Conservation (phyloP, 2,329 filamentous ascomycete genomes). For the Penicillium sp. region DNA sequence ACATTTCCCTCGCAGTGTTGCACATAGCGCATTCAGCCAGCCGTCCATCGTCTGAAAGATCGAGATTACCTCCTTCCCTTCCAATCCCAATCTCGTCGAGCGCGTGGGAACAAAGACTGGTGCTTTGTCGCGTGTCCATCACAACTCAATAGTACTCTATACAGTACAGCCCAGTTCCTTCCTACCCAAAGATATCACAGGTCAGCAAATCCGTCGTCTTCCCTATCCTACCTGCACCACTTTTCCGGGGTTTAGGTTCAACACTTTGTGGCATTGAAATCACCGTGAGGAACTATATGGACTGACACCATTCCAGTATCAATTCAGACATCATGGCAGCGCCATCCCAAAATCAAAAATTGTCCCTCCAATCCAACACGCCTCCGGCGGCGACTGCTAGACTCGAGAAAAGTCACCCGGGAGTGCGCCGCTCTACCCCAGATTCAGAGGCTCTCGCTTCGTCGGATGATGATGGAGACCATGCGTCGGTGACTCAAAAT, state of each 20-base stretch:
- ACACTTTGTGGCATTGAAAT: neutral
- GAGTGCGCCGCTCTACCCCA: constrained; percentile 77
- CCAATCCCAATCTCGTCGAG: constrained; percentile 2
- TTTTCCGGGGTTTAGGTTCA: neutral
- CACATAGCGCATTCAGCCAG: constrained; percentile 14
- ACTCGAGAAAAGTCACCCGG: constrained; percentile 70
- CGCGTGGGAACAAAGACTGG: constrained; percentile 18
- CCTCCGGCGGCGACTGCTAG: constrained; percentile 63
- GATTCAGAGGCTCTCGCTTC: constrained; percentile 93
- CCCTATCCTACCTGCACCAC: neutral
- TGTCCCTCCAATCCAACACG: constrained; percentile 36
- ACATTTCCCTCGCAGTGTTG: constrained; percentile 6
- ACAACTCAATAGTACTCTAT: neutral
- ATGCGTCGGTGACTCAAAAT: constrained; percentile 55
- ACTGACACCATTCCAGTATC: constrained; percentile 10
- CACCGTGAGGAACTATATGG: neutral
- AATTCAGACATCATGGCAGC: constrained; percentile 46
- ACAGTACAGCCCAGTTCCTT: constrained; percentile 3
- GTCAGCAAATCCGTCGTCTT: constrained; percentile 4
- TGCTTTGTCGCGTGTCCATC: constrained; percentile 15
- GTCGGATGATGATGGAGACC: constrained; percentile 86
- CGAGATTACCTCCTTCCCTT: constrained; percentile 2
- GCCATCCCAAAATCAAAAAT: constrained; percentile 24
- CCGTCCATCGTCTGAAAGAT: constrained; percentile 7
- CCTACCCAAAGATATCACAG: constrained; percentile 8